phyloP scores from a whole-genome alignment of 2,329 filamentous ascomycete genomes.

The Scorias spongiosa region DNA sequence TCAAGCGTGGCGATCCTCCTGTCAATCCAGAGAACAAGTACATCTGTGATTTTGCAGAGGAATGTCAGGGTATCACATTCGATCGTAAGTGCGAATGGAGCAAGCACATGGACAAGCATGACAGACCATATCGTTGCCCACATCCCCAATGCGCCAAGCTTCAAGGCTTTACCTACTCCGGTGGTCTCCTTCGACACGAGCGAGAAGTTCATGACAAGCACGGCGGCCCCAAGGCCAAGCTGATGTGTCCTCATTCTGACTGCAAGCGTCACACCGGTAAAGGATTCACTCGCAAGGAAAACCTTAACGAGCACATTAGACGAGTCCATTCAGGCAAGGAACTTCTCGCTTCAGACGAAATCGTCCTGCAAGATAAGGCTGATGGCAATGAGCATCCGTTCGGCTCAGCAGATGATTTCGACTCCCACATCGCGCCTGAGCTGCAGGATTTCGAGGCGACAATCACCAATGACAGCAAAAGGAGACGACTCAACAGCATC shows the following conservation, averaged over 20 bases:
- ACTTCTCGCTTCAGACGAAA: background rate
- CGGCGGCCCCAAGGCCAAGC: constrained; percentile 70
- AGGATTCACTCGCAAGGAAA: constrained; percentile 86
- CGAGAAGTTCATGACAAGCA: constrained; percentile 88
- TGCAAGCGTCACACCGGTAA: constrained; percentile 83
- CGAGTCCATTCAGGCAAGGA: constrained; percentile 49
- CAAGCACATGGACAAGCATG: constrained; percentile 98
- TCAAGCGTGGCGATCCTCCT: constrained; percentile 34
- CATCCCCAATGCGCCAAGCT: constrained; percentile 78
- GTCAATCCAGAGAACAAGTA: constrained; percentile 60
- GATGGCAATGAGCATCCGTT: background rate
- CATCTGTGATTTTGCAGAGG: constrained; percentile 50
- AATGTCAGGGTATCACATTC: constrained; percentile 59
- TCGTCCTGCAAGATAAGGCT: constrained; percentile 1
- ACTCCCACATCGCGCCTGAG: background rate
- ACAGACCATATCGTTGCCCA: constrained; percentile 76
- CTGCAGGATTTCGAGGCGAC: constrained; percentile 13
- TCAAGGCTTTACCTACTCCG: constrained; percentile 87
- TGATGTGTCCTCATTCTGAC: constrained; percentile 71
- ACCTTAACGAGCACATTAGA: constrained; percentile 82
- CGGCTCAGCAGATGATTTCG: background rate
- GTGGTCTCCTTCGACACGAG: constrained; percentile 76
- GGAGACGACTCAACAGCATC: constrained; percentile 7
- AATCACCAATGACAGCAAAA: constrained; percentile 4
- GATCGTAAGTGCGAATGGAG: constrained; percentile 86